These are phyloP conservation scores for Combretum micranthum DNA, from an alignment of 345 rosid genomes.

Conservation along the genomic window DNA sequence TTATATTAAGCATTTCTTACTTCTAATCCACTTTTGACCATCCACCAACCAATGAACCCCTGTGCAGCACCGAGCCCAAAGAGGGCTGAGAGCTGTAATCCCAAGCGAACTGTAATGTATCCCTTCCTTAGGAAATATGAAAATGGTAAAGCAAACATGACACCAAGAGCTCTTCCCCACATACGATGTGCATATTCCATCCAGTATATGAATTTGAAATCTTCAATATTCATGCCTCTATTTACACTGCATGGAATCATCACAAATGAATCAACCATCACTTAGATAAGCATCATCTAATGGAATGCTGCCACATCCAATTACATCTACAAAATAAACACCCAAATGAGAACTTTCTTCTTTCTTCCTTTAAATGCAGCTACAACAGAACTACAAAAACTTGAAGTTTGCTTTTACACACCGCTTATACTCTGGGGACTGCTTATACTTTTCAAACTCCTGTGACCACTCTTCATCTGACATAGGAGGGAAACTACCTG, in stretches of 20 bases:
- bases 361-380: background rate
- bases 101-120: slow-evolving; percentile 75
- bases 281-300: no score
- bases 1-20: slow-evolving; percentile 23
- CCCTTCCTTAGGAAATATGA: slow-evolving; percentile 85
- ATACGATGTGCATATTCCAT: slow-evolving; percentile 96
- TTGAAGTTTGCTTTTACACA: slow-evolving; percentile 12
- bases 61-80: slow-evolving; percentile 97
- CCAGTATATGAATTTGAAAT: slow-evolving; percentile 95
- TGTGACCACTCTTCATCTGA: slow-evolving; percentile 69
- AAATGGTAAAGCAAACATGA: slow-evolving; percentile 96
- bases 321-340: no score
- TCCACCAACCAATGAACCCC: slow-evolving; percentile 99
- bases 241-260: slow-evolving; percentile 46
- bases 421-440: slow-evolving; percentile 86
- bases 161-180: slow-evolving; percentile 98
- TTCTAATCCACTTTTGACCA: slow-evolving; percentile 99
- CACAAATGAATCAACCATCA: background rate
- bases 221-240: slow-evolving; percentile 87
- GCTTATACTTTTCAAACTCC: slow-evolving; percentile 87
- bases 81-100: slow-evolving; percentile 64
- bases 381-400: background rate
- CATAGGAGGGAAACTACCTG: slow-evolving; percentile 77
- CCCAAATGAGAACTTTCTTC: no score
- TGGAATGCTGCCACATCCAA: slow-evolving; percentile 3